Evolutionary conservation across 352 stramenopile species (phyloP).

Genomic region (Phytophthora pisi): DNA sequence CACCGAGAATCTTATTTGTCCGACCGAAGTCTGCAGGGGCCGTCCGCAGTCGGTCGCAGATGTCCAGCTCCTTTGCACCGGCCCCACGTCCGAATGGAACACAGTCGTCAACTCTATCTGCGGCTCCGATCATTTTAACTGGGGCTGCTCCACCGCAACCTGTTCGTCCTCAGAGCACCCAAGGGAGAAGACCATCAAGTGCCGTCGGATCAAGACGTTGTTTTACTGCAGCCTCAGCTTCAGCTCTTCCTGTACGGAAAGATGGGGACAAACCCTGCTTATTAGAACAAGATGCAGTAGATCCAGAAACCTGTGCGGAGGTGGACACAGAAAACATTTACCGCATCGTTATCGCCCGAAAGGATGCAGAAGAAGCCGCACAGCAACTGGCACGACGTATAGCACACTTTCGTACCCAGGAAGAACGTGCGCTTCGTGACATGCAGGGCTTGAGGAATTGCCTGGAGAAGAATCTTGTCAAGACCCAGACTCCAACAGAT

Average conservation of each 20-base stretch:
- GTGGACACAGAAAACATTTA: conserved; percentile 42
- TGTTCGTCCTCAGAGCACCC: conserved; percentile 12
- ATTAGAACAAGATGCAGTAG: conserved; percentile 4
- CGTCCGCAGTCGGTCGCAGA: conserved; percentile 4
- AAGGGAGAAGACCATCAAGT: conserved; percentile 23
- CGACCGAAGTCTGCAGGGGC: conserved; percentile 31
- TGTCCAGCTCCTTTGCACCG: conserved; percentile 1
- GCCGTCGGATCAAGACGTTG: conserved; percentile 22
- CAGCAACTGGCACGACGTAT: conserved; percentile 57
- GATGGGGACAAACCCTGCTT: neutral
- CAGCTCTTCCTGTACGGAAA: conserved; percentile 4
- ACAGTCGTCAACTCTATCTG: neutral
- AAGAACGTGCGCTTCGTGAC: conserved; percentile 59
- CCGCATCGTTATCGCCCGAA: conserved; percentile 49
- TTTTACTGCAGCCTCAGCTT: conserved; percentile 1
- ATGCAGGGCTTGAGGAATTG: conserved; percentile 54
- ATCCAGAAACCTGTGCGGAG: neutral
- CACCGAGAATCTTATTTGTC: conserved; percentile 35
- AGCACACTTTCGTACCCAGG: conserved; percentile 54
- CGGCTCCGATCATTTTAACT: conserved; percentile 13
- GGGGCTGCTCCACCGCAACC: conserved; percentile 7
- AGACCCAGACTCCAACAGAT: neutral
- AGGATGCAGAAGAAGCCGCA: conserved; percentile 55
- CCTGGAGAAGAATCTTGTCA: conserved; percentile 33
- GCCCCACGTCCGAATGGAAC: neutral